Base-by-base conservation (phyloP, 2,329 filamentous ascomycete genomes). In the Geoglossum cookeanum region DNA sequence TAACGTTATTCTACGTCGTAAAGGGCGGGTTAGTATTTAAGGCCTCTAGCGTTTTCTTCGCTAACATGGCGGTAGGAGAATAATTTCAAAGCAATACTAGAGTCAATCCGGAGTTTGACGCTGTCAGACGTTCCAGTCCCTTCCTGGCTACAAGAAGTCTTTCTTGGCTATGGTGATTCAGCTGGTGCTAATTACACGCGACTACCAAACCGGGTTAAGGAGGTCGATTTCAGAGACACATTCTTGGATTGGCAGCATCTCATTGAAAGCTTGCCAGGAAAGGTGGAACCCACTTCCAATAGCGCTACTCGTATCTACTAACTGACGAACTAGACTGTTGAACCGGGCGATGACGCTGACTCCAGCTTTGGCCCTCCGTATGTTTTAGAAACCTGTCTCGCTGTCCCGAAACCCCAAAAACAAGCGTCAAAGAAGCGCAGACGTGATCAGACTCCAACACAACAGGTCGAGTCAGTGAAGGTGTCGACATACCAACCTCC, bases 211-310 rank as follows among this genome's bases (percentile, higher is more conserved):
- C 79, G 83, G 59, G 75, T 94, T 61, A 81, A 81, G 64, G 86
- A 79, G 57, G 74, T 98, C 56, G 89, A 98, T 68, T 96, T 89
- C 67, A 79, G 89, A 57, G 94, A 98, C 67, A 97, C 92, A 0
- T 96, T 98, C 67, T 70, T 97, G 59, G 83, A 96, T 70, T 97
- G 91, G 90, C 83, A 94, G 64, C 94, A 98, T 73, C 75, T 98
- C 39, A 78, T 91, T 48, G 87, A 92, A 68, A 92, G 87, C 65
- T 77, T 95, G 60, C 87, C 89, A n/a, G 88, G 87, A 27, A 91
- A 85, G 30, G 53, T 22, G 29, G 35, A 55, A 8, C 29, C 11
- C 9, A 8, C 9, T 5, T 4, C 17, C 5, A 39, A 30, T 54
- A 17, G 22, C 52, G 42, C 22, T 11, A 9, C 8, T 1, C 35